These are phyloP conservation scores for Nothomitra cinnamomea DNA, from an alignment of 2,329 filamentous ascomycete species.

Conservation along the genomic window DNA sequence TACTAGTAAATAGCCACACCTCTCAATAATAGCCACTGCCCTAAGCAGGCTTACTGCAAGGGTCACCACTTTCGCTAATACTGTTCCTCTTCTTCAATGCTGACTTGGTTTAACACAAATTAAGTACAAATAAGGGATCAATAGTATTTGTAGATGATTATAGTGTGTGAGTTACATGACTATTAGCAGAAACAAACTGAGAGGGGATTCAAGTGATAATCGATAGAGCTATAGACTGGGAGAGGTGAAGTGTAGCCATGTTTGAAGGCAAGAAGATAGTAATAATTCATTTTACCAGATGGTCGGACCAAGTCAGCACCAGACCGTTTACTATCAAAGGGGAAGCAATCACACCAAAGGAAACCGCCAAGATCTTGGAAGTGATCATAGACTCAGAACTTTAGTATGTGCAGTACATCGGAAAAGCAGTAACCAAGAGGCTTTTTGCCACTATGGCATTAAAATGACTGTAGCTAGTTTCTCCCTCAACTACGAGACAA, in stretches of 20 bases:
- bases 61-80: constrained; percentile 21
- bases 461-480: not conserved
- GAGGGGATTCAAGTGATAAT: constrained; percentile 14
- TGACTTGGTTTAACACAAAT: constrained; percentile 19
- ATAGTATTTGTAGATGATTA: not conserved
- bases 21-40: constrained; percentile 9
- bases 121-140: constrained; percentile 13
- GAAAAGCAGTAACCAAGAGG: not conserved
- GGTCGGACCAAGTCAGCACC: not conserved
- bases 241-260: constrained; percentile 5
- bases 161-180: not conserved
- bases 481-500: constrained; percentile 9
- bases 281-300: constrained; percentile 2
- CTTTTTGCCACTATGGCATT: not conserved
- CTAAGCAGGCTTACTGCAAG: constrained; percentile 17
- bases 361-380: not conserved
- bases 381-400: not conserved
- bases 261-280: constrained; percentile 8
- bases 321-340: not conserved
- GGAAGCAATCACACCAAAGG: not conserved
- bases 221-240: not conserved
- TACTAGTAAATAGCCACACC: constrained; percentile 12
- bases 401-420: not conserved
- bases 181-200: constrained; percentile 16
- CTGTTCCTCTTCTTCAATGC: constrained; percentile 24